Conservation (phyloP, 1,284 basidiomycete genomes). For the Chalciporus sp. region DNA sequence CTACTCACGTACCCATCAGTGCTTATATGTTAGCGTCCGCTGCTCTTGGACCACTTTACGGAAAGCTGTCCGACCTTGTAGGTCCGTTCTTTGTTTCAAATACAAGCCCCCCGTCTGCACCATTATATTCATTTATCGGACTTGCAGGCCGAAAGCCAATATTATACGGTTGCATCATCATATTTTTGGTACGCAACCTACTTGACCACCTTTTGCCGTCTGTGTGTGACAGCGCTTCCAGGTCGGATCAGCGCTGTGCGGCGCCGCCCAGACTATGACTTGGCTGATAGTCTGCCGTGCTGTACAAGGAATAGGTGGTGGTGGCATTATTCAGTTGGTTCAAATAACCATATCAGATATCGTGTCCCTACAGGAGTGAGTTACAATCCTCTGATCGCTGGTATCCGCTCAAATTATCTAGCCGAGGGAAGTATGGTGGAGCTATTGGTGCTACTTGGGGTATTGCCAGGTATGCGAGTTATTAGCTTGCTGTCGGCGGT, state of each 20-base stretch:
- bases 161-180: slow-evolving; percentile 38
- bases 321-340: slow-evolving; percentile 41
- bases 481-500: not conserved
- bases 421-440: slow-evolving; percentile 44
- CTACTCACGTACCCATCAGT: slow-evolving; percentile 10
- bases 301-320: slow-evolving; percentile 56
- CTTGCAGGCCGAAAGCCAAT: slow-evolving; percentile 40
- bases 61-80: slow-evolving; percentile 39
- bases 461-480: slow-evolving; percentile 37
- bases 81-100: slow-evolving; percentile 10
- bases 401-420: slow-evolving; percentile 12
- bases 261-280: slow-evolving; percentile 48
- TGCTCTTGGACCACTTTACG: slow-evolving; percentile 40
- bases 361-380: slow-evolving; percentile 35
- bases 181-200: slow-evolving; percentile 41
- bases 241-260: slow-evolving; percentile 52
- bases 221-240: slow-evolving; percentile 7
- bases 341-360: slow-evolving; percentile 45
- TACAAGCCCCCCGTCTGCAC: not conserved
- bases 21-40: slow-evolving; percentile 42
- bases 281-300: slow-evolving; percentile 52
- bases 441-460: slow-evolving; percentile 49
- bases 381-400: not conserved
- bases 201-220: not conserved
- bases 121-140: not conserved